phyloP scores from a whole-genome alignment of 345 rosid species.

The Eucalyptus pumila region DNA sequence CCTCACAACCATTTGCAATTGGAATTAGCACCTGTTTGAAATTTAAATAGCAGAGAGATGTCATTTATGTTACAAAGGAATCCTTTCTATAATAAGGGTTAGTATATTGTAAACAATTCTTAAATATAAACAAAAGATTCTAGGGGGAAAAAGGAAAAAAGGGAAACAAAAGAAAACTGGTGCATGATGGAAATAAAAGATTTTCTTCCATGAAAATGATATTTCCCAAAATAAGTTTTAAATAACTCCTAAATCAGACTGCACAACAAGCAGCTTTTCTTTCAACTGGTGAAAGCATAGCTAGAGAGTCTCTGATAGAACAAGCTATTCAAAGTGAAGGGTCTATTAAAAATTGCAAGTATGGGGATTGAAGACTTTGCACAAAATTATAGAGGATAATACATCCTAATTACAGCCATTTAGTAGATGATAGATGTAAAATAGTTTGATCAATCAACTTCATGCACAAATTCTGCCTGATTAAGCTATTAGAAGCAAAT shows the following conservation, averaged over 20 bases:
- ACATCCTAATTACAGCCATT: not conserved
- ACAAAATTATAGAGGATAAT: not conserved
- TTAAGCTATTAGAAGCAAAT: not conserved
- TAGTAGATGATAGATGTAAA: not conserved
- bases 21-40: constrained; percentile 67
- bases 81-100: not conserved
- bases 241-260: not conserved
- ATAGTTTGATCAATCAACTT: not conserved
- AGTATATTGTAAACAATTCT: not conserved
- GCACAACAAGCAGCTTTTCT: not conserved
- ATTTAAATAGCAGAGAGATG: not conserved
- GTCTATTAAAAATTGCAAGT: not conserved
- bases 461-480: not conserved
- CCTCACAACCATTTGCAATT: constrained; percentile 83
- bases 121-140: not conserved
- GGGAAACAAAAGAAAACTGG: not conserved
- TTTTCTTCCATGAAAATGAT: not conserved
- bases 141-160: not conserved
- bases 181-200: not conserved
- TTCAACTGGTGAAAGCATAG: not conserved
- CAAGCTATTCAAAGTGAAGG: not conserved
- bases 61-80: not conserved
- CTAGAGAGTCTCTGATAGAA: not conserved
- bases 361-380: not conserved
- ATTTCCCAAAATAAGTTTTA: not conserved